Percentiles rank a stretch among this genome's conserved stretches.
Evolutionary conservation across 2,329 filamentous ascomycete species (phyloP).

Genomic region (Fusarium sp.): DNA sequence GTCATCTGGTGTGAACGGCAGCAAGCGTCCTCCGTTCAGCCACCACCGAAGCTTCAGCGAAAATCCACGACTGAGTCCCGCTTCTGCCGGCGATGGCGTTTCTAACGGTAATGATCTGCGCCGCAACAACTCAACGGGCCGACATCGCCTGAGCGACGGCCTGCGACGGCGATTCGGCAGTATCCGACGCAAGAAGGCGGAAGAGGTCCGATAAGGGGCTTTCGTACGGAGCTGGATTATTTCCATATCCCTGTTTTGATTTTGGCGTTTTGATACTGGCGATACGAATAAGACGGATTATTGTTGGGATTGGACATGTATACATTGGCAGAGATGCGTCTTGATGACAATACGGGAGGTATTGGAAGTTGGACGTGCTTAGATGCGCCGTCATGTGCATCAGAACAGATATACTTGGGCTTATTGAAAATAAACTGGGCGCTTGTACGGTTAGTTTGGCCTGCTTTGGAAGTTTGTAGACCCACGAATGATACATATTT

Average conservation of each 20-base stretch:
- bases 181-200: conserved; percentile 62
- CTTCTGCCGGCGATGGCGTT: conserved; percentile 41
- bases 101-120: conserved; percentile 49
- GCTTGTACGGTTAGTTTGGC: neutral
- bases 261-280: conserved; percentile 20
- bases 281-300: conserved; percentile 1
- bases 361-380: conserved; percentile 8
- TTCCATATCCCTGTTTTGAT: conserved; percentile 2
- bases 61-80: conserved; percentile 44
- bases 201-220: conserved; percentile 29
- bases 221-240: neutral
- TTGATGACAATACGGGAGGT: conserved; percentile 18
- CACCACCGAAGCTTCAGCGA: conserved; percentile 64
- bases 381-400: conserved; percentile 4
- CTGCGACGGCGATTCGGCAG: conserved; percentile 70
- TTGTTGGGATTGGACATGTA: conserved; percentile 17
- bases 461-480: conserved; percentile 6
- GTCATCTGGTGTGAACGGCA: conserved; percentile 54
- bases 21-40: conserved; percentile 42
- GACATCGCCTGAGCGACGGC: conserved; percentile 62
- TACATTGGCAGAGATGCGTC: conserved; percentile 11
- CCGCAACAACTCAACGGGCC: conserved; percentile 61
- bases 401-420: neutral
- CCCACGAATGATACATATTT: too few species aligned
- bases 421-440: conserved; percentile 9